Percentiles rank a stretch among this genome's conserved stretches.
phyloP scores from a whole-genome alignment of 1,139 yeast genomes.

The Saccharomyces pastorianus region DNA sequence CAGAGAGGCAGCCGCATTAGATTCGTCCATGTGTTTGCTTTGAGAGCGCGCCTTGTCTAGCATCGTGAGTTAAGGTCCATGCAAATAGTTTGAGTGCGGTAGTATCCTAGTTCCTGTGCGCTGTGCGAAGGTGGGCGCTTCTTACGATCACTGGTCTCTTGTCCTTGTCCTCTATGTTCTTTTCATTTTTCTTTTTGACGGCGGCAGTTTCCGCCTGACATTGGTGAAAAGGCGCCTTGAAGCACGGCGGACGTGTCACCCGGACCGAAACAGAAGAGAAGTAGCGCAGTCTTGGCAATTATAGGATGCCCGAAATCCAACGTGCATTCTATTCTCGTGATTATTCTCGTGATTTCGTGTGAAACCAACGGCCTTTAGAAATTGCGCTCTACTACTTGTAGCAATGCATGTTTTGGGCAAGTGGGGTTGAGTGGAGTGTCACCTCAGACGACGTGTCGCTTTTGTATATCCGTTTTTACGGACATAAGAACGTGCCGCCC shows the following conservation, averaged over 20 bases:
- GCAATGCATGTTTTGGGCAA: background rate
- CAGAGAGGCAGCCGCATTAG: background rate
- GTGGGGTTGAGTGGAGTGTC: background rate
- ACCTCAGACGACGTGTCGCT: background rate
- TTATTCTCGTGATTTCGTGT: background rate
- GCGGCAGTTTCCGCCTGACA: constrained; percentile 1
- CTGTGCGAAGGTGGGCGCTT: constrained; percentile 2
- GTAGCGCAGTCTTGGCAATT: background rate
- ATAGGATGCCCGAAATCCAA: too few species aligned
- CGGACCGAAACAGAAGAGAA: background rate
- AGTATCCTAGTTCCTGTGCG: background rate
- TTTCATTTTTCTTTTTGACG: background rate
- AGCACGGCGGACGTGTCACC: background rate
- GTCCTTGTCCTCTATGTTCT: background rate
- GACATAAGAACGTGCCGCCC: constrained; percentile 1
- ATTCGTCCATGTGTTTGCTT: background rate
- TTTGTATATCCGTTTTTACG: background rate
- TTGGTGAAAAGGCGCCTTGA: background rate
- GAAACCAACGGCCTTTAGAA: background rate
- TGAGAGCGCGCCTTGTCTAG: background rate
- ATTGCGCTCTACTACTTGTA: background rate
- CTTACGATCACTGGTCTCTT: background rate
- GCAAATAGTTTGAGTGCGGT: background rate
- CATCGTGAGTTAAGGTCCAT: background rate
- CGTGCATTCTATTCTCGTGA: background rate